Evolutionary conservation across 2,329 filamentous ascomycete species (phyloP), one percentile per base, ranked within the genome.

Genomic region (Neospermospora avenae): DNA sequence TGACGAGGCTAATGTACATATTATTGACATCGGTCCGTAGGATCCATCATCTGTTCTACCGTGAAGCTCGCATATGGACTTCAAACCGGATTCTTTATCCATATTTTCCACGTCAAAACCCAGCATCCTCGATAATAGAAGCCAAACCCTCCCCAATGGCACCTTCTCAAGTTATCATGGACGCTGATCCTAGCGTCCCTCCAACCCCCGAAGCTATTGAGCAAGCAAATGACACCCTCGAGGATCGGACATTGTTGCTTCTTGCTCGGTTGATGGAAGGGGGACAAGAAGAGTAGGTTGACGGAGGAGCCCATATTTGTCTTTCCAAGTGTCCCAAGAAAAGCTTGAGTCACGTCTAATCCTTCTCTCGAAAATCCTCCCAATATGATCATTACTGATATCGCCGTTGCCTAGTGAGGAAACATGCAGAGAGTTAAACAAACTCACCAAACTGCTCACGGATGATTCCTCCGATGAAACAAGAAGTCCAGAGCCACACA

Each of bases 231-330:
- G 63, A 60, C 7, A 69, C 71, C 13, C 59, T 70, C 4, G 69
- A 71, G 61, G 71, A 72, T 44, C 67, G 67, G 39, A 69, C 65
- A 16, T 48, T 72, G 18, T 60, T 72, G 11, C 86, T 93, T 67
- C 85, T 97, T 66, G 93, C 93, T 24, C 89, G 90, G 70, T 79
- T 97, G 68, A 96, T 97, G 87, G 91, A 96, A 73, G 91, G 91
- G 46, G 92, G 91, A 56, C 85, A 93, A 69, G 91, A 96, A 68
- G 90, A 90, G n/a, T n/a, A n/a, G n/a, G n/a, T n/a, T n/a, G n/a
- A n/a, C n/a, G n/a, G n/a, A n/a, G n/a, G n/a, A n/a, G n/a, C n/a
- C n/a, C n/a, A n/a, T n/a, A n/a, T n/a, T n/a, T n/a, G n/a, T n/a
- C n/a, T n/a, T n/a, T n/a, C n/a, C n/a, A n/a, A n/a, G n/a, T n/a